Base-by-base conservation (phyloP, 2,329 filamentous ascomycete genomes). In the Botryotinia globosa region DNA sequence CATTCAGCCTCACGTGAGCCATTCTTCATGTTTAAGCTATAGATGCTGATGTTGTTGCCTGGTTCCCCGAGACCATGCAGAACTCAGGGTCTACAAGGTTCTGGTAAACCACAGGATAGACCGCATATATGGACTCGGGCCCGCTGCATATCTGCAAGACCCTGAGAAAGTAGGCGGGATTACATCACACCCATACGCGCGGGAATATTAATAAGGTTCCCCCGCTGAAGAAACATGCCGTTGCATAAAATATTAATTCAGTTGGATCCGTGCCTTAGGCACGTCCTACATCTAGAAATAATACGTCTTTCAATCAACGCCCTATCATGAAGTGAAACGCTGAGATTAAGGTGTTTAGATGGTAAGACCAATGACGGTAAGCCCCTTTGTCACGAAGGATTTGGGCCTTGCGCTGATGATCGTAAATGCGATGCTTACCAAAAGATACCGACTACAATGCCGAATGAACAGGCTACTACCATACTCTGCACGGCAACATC, bases 101-200 rank as follows among this genome's bases (percentile, higher is more conserved):
- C 32, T 25, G 25, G 8, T 54, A 25, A 39, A 20, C 64, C 16
- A 29, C 64, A n/a, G 16, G 7, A n/a, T 25, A 29, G 18, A 39
- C 45, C 44, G 9, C 45, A 66, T 39, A 8, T 66, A 54, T 39
- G 64, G 64, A 66, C 64, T 66, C 64, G 64, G 64, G 64, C 64
- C 64, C 64, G 64, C 45, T 66, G 32, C 64, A 66, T 54, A 66
- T 66, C 45, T 66, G 44, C 45, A 54, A 54, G 45, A 54, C 64
- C 64, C 64, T 54, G 34, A 66, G 29, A 18, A 66, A 51, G 22
- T 16, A 32, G 45, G 34, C 64, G 32, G 64, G 45, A 54, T 66
- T 54, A 39, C 64, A 66, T 54, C 64, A 66, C 64, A 9, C 22
- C 64, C 64, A 54, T 54, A 39, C 32, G 45, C 29, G 34, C 64